phyloP scores from a whole-genome alignment of 2,329 filamentous ascomycete species.

The Tolypocladium amazonense region DNA sequence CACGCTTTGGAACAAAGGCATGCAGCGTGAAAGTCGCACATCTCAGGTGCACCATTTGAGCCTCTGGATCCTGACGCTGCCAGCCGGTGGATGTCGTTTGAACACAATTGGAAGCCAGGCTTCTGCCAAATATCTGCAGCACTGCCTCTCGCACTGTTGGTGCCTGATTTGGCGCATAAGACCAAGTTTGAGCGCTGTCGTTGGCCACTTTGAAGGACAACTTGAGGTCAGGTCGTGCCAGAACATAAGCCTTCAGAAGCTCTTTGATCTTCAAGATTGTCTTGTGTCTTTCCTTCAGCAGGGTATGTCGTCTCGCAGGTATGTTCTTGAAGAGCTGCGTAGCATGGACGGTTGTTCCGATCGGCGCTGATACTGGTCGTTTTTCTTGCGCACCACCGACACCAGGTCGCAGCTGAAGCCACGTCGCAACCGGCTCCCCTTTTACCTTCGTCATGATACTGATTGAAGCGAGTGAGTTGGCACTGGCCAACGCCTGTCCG shows the following conservation, averaged over 20 bases:
- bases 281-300: slow-evolving; percentile 47
- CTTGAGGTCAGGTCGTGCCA: slow-evolving; percentile 53
- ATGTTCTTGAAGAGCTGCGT: slow-evolving; percentile 46
- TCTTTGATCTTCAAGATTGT: slow-evolving; percentile 46
- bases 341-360: slow-evolving; percentile 60
- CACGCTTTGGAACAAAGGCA: slow-evolving; percentile 45
- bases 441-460: slow-evolving; percentile 53
- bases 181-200: slow-evolving; percentile 41
- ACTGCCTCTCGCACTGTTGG: slow-evolving; percentile 45
- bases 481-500: slow-evolving; percentile 61
- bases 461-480: slow-evolving; percentile 48
- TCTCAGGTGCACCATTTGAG: not conserved
- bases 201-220: slow-evolving; percentile 50
- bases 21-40: slow-evolving; percentile 30
- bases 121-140: slow-evolving; percentile 50
- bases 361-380: slow-evolving; percentile 36
- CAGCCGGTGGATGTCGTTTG: slow-evolving; percentile 20
- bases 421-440: slow-evolving; percentile 46
- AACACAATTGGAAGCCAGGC: slow-evolving; percentile 43
- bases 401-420: slow-evolving; percentile 29
- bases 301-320: slow-evolving; percentile 52
- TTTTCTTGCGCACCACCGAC: slow-evolving; percentile 18
- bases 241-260: slow-evolving; percentile 52
- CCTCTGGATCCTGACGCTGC: not conserved
- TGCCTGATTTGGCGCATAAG: slow-evolving; percentile 46